These are phyloP conservation scores for Piper betle DNA, from an alignment of 164 flowering plant genomes.

Conservation along the genomic window DNA sequence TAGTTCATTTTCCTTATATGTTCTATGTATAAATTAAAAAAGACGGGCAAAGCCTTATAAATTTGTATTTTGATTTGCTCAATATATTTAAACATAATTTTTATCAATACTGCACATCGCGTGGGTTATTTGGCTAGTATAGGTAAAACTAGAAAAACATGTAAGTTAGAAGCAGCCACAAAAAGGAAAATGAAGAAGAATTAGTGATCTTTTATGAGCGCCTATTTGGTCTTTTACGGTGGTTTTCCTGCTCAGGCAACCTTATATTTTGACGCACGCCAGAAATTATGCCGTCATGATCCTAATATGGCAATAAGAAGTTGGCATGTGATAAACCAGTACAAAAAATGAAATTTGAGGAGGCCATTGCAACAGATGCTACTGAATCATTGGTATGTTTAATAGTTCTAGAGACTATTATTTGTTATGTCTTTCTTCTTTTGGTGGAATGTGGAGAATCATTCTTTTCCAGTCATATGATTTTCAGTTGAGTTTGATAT, in stretches of 20 bases:
- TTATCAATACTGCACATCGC: no score
- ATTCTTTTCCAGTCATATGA: no score
- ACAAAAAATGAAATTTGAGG: constrained; percentile 87
- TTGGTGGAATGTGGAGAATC: neutral
- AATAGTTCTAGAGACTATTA: neutral
- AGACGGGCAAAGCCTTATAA: no score
- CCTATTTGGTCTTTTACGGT: neutral
- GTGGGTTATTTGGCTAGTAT: no score
- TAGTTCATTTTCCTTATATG: no score
- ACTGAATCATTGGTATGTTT: constrained; percentile 51
- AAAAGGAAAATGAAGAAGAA: no score
- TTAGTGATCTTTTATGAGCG: neutral
- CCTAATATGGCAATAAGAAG: constrained; percentile 88
- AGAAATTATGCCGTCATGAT: constrained; percentile 83
- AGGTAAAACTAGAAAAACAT: no score
- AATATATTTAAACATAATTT: no score
- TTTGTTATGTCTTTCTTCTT: neutral
- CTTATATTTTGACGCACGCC: constrained; percentile 30
- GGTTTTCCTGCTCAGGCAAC: neutral
- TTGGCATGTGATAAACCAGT: constrained; percentile 97
- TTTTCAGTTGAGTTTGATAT: no score
- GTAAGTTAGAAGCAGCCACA: no score
- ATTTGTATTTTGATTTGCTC: no score
- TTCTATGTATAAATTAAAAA: no score
- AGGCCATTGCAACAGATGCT: constrained; percentile 79